Evolutionary conservation across 306 rosid species (phyloP).

Genomic region (Fragaria iinumae): DNA sequence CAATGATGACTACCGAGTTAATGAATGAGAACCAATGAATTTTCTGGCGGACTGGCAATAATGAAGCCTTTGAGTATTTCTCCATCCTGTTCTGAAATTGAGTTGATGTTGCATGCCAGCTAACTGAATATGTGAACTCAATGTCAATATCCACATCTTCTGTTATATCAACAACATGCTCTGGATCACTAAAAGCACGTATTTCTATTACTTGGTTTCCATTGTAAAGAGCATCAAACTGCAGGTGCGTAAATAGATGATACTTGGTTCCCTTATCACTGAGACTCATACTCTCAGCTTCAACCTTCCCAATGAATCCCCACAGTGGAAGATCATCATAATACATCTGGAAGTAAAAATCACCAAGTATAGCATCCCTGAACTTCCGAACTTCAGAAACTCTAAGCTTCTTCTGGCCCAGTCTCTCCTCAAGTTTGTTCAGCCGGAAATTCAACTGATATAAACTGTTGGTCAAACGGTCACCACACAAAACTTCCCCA

Average conservation of each 20-base stretch:
- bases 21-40: conserved; percentile 84
- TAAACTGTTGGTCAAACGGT: conserved; percentile 61
- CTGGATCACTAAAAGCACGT: conserved; percentile 72
- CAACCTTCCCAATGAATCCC: conserved; percentile 79
- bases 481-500: conserved; percentile 86
- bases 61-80: conserved; percentile 61
- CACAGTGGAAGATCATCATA: conserved; percentile 85
- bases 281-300: conserved; percentile 45
- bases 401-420: conserved; percentile 58
- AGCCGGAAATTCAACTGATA: conserved; percentile 60
- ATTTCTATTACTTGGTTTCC: conserved; percentile 60
- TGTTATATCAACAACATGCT: conserved; percentile 56
- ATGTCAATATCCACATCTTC: conserved; percentile 53
- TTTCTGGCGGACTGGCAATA: conserved; percentile 51
- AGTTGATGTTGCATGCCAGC: conserved; percentile 56
- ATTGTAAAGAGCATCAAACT: conserved; percentile 64
- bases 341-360: conserved; percentile 87
- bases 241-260: conserved; percentile 66
- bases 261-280: conserved; percentile 45
- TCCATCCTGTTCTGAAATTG: conserved; percentile 65
- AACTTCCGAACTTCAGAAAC: conserved; percentile 54
- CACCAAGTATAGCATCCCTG: conserved; percentile 59
- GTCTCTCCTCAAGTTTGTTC: conserved; percentile 39
- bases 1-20: conserved; percentile 62
- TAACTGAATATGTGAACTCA: conserved; percentile 74